These are phyloP conservation scores for Picochlorum sp. DNA, from an alignment of 139 green algal genomes.

Conservation along the genomic window DNA sequence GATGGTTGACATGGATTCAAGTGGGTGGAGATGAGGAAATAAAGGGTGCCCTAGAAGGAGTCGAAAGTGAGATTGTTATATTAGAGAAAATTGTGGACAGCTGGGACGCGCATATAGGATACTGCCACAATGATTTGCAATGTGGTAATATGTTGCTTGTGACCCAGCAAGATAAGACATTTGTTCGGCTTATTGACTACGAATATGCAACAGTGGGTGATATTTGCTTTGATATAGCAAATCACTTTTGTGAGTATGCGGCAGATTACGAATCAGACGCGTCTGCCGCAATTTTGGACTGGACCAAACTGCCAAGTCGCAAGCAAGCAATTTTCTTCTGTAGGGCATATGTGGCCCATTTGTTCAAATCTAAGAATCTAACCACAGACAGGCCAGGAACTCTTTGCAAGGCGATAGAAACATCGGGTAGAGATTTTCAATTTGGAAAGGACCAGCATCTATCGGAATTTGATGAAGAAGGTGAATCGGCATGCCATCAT, in stretches of 20 bases:
- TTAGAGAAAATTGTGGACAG: not conserved
- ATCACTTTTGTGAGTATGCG: constrained; percentile 64
- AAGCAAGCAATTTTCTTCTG: constrained; percentile 22
- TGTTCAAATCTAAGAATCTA: too few relatives aligned
- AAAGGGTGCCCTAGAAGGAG: not conserved
- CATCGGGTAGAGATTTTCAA: too few relatives aligned
- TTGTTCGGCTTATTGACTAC: constrained; percentile 53
- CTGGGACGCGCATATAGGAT: constrained; percentile 11
- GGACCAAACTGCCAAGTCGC: constrained; percentile 25
- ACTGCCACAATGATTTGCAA: constrained; percentile 64
- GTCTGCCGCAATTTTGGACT: constrained; percentile 24
- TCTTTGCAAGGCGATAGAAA: too few relatives aligned
- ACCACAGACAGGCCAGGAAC: too few relatives aligned
- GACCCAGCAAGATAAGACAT: not conserved
- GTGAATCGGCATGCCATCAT: too few relatives aligned
- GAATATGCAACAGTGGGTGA: constrained; percentile 27
- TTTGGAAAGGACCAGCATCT: too few relatives aligned
- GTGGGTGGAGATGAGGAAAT: constrained; percentile 4
- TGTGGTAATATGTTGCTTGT: constrained; percentile 59
- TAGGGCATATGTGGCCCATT: too few relatives aligned
- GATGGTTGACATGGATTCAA: not conserved
- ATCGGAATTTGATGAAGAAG: too few relatives aligned
- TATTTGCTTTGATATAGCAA: constrained; percentile 55
- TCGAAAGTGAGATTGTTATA: not conserved
- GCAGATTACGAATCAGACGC: constrained; percentile 38